Conservation (phyloP, 2,329 filamentous ascomycete species). For the Tolypocladium endophyticum region DNA sequence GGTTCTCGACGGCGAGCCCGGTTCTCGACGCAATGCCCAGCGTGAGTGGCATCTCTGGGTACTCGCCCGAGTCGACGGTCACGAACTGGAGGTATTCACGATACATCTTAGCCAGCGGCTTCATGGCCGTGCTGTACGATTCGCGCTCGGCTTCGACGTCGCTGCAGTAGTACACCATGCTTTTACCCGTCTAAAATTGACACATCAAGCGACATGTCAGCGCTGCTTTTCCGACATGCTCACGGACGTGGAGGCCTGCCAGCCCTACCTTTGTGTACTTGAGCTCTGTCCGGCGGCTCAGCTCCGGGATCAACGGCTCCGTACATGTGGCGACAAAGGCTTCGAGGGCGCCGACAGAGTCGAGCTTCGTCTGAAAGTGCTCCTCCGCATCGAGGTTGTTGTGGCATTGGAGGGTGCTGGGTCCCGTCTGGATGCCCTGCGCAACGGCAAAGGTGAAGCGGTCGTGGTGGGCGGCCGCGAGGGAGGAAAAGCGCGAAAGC, state of each 20-base stretch:
- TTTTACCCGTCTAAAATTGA: conserved; percentile 11
- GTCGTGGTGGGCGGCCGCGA: conserved; percentile 26
- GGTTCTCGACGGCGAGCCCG: conserved; percentile 33
- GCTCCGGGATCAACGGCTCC: conserved; percentile 28
- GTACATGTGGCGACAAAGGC: conserved; percentile 26
- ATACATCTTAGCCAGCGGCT: conserved; percentile 32
- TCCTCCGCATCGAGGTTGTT: conserved; percentile 28
- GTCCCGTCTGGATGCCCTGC: not conserved
- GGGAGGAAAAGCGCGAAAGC: conserved; percentile 15
- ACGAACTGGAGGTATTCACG: conserved; percentile 36
- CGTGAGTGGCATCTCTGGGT: conserved; percentile 28
- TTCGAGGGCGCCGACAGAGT: conserved; percentile 21
- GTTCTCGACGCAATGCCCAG: conserved; percentile 20
- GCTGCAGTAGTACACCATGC: conserved; percentile 23
- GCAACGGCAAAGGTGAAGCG: conserved; percentile 29
- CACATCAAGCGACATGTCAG: not conserved
- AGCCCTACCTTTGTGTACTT: conserved; percentile 20
- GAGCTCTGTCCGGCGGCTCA: conserved; percentile 34
- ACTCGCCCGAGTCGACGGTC: conserved; percentile 33
- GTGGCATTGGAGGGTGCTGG: conserved; percentile 23
- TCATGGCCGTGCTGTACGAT: conserved; percentile 23
- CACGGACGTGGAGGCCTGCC: not conserved
- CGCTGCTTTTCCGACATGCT: not conserved
- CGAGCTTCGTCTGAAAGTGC: conserved; percentile 20
- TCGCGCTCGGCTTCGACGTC: conserved; percentile 17